phyloP scores from a whole-genome alignment of 306 rosid genomes.

The Quercus bicolor region DNA sequence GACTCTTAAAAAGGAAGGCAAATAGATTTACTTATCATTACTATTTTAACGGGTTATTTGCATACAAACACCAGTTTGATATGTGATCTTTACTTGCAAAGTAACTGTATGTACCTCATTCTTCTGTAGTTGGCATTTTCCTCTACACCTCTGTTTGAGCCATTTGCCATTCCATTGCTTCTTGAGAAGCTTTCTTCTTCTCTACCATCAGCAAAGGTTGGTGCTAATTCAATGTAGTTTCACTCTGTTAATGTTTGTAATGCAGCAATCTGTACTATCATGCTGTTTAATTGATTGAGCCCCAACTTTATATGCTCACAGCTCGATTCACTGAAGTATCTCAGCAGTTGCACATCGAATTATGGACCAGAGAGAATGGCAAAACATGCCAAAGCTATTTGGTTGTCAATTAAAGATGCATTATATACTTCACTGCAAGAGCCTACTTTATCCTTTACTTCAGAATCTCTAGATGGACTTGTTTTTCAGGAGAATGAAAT shows the following conservation, averaged over 20 bases:
- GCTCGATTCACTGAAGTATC: conserved; percentile 93
- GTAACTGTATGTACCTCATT: conserved; percentile 13
- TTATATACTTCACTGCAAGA: conserved; percentile 52
- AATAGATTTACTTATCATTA: background rate
- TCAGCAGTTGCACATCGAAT: conserved; percentile 50
- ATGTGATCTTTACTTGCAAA: conserved; percentile 6
- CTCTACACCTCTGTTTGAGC: conserved; percentile 73
- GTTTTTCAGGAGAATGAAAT: conserved; percentile 60
- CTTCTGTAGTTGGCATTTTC: conserved; percentile 78
- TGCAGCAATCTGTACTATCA: background rate
- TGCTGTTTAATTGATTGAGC: conserved; percentile 1
- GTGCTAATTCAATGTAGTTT: conserved; percentile 21
- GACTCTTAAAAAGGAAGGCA: background rate
- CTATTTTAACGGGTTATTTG: conserved; percentile 10
- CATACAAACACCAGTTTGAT: background rate
- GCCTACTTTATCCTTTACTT: conserved; percentile 38
- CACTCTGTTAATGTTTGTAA: background rate
- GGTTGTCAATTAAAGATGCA: conserved; percentile 66
- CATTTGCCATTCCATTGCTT: conserved; percentile 80
- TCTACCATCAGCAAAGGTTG: conserved; percentile 78
- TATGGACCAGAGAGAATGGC: conserved; percentile 83
- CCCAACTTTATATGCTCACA: conserved; percentile 33
- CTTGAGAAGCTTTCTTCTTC: conserved; percentile 91
- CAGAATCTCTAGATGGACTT: conserved; percentile 49
- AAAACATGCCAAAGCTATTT: conserved; percentile 62